Evolutionary conservation across 2,329 filamentous ascomycete species (phyloP).

Genomic region (Aureobasidium pullulans): DNA sequence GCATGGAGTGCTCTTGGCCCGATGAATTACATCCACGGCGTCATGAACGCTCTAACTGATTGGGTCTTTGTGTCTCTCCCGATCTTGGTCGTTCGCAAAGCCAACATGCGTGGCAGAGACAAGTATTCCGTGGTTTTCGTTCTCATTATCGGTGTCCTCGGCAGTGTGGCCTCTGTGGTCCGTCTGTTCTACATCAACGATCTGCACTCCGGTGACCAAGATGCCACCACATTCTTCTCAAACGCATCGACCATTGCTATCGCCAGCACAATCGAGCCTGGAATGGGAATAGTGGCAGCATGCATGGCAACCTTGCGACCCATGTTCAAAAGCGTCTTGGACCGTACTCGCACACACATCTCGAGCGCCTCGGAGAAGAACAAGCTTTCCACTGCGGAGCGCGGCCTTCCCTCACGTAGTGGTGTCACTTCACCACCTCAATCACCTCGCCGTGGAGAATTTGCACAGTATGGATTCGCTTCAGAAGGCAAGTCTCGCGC

Average conservation of each 20-base stretch:
- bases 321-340: slow-evolving; percentile 19
- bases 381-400: neutral
- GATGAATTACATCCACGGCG: slow-evolving; percentile 21
- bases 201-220: slow-evolving; percentile 18
- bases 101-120: slow-evolving; percentile 33
- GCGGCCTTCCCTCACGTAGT: neutral
- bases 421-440: neutral
- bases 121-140: slow-evolving; percentile 35
- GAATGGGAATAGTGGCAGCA: slow-evolving; percentile 29
- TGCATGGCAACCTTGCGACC: slow-evolving; percentile 28
- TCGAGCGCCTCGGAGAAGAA: neutral
- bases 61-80: slow-evolving; percentile 32
- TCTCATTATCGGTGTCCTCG: slow-evolving; percentile 30
- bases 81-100: slow-evolving; percentile 32
- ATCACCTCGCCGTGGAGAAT: neutral
- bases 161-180: slow-evolving; percentile 21
- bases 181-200: slow-evolving; percentile 22
- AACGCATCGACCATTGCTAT: slow-evolving; percentile 17
- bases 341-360: neutral
- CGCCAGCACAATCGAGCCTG: slow-evolving; percentile 27
- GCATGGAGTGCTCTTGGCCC: slow-evolving; percentile 19
- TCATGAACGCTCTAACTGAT: slow-evolving; percentile 32
- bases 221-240: neutral
- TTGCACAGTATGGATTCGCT: slow-evolving; percentile 1
- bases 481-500: neutral